These are phyloP conservation scores for Fusarium mangiferae DNA, from an alignment of 2,329 filamentous ascomycete species.

Conservation along the genomic window DNA sequence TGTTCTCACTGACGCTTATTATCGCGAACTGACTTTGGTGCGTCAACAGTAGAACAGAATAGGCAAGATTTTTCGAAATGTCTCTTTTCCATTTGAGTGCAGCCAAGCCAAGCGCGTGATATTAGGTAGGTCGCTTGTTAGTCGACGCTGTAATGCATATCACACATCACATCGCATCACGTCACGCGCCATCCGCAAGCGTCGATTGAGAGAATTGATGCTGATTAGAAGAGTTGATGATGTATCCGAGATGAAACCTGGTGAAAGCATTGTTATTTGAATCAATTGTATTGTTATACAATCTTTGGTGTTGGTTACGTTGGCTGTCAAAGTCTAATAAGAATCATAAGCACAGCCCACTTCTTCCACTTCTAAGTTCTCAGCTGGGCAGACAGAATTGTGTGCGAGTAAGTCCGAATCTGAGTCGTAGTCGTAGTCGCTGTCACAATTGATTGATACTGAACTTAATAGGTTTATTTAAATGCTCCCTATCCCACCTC, in stretches of 20 bases:
- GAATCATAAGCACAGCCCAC: slow-evolving; percentile 22
- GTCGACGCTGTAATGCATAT: slow-evolving; percentile 9
- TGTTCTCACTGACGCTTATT: slow-evolving; percentile 6
- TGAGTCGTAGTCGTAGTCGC: slow-evolving; percentile 25
- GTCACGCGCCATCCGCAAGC: slow-evolving; percentile 32
- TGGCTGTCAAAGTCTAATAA: not conserved
- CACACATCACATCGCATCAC: slow-evolving; percentile 15
- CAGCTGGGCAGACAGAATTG: not conserved
- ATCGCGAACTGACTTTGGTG: slow-evolving; percentile 1
- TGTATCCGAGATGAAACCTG: not conserved
- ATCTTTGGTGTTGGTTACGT: not conserved
- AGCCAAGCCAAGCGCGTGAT: slow-evolving; percentile 1
- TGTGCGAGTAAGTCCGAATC: slow-evolving; percentile 8
- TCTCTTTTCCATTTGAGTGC: not conserved
- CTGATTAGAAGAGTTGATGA: not conserved
- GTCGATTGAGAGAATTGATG: not conserved
- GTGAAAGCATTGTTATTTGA: not conserved
- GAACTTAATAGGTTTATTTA: slow-evolving; percentile 13
- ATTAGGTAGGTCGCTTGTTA: slow-evolving; percentile 1
- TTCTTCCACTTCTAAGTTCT: not conserved
- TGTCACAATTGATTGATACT: slow-evolving; percentile 10
- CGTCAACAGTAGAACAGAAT: not conserved
- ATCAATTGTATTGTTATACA: not conserved
- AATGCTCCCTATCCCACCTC: slow-evolving; percentile 16
- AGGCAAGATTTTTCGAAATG: not conserved